phyloP scores from a whole-genome alignment of 306 rosid species.

The Cotoneaster glaucophyllus region DNA sequence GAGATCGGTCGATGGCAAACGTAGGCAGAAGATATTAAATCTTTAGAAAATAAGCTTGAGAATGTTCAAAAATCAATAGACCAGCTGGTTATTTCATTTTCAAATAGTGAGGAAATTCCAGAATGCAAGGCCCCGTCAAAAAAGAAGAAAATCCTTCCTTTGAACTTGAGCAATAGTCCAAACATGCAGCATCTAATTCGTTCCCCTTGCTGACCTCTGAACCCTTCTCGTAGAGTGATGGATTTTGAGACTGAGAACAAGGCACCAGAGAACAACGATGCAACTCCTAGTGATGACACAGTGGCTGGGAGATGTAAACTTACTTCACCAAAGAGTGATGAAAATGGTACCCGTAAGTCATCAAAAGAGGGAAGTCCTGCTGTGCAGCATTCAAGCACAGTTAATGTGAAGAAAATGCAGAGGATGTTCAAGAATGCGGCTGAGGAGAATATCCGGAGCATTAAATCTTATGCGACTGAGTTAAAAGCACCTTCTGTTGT shows the following conservation, averaged over 20 bases:
- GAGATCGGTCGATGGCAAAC: conserved; percentile 63
- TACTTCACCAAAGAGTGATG: conserved; percentile 36
- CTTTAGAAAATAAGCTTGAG: conserved; percentile 85
- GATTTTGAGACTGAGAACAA: conserved; percentile 72
- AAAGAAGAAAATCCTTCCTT: conserved; percentile 75
- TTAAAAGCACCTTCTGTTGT: conserved; percentile 83
- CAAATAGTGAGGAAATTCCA: conserved; percentile 38
- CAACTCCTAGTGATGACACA: too few relatives aligned
- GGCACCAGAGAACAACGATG: conserved; percentile 40
- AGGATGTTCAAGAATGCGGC: conserved; percentile 95
- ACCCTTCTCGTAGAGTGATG: conserved; percentile 57
- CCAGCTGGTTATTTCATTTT: conserved; percentile 57
- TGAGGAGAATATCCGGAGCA: conserved; percentile 83
- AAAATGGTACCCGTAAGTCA: conserved; percentile 1
- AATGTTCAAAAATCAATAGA: conserved; percentile 83
- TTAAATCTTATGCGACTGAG: conserved; percentile 70
- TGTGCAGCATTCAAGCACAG: conserved; percentile 50
- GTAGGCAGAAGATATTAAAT: conserved; percentile 62
- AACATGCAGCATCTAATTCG: conserved; percentile 72
- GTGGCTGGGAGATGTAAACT: conserved; percentile 28
- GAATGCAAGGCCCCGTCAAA: conserved; percentile 48
- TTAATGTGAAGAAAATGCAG: conserved; percentile 80
- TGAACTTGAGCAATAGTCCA: conserved; percentile 59
- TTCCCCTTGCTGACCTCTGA: conserved; percentile 79
- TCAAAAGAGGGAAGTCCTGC: conserved; percentile 58